These are phyloP conservation scores for Silybum marianum DNA, from an alignment of 129 eudicot species.

Conservation along the genomic window DNA sequence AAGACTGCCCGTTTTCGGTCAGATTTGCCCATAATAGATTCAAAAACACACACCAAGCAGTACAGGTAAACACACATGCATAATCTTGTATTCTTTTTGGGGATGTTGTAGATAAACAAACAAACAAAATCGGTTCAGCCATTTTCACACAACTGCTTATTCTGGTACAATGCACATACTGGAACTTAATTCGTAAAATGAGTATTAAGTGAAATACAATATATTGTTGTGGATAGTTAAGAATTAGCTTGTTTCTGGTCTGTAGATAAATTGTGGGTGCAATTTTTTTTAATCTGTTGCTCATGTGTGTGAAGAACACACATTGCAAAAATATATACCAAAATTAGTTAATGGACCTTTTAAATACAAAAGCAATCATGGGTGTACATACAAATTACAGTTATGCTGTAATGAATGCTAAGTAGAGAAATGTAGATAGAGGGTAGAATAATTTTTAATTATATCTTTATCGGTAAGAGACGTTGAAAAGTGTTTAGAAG, in stretches of 20 bases:
- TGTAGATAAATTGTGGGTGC: background rate
- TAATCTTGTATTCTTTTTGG: conserved; percentile 28
- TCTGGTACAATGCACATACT: conserved; percentile 6
- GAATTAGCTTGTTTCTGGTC: background rate
- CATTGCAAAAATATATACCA: background rate
- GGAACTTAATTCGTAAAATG: conserved; percentile 7
- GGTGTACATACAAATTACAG: background rate
- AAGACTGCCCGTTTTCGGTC: conserved; percentile 32
- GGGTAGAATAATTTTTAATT: too few relatives aligned
- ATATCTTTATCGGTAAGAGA: too few relatives aligned
- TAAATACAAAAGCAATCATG: background rate
- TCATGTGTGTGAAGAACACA: background rate
- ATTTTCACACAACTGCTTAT: conserved; percentile 12
- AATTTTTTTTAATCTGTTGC: background rate
- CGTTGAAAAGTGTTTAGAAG: too few relatives aligned
- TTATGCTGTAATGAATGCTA: too few relatives aligned
- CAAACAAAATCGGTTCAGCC: conserved; percentile 2
- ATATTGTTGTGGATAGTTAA: conserved; percentile 3
- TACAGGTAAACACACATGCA: conserved; percentile 18
- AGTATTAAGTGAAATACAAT: conserved; percentile 10
- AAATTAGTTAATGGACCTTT: background rate
- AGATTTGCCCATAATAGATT: conserved; percentile 33
- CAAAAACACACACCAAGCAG: background rate
- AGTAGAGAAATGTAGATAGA: too few relatives aligned
- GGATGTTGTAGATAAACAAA: conserved; percentile 19